phyloP scores from a whole-genome alignment of 2,329 filamentous ascomycete genomes.

The Colletotrichum eleusines region DNA sequence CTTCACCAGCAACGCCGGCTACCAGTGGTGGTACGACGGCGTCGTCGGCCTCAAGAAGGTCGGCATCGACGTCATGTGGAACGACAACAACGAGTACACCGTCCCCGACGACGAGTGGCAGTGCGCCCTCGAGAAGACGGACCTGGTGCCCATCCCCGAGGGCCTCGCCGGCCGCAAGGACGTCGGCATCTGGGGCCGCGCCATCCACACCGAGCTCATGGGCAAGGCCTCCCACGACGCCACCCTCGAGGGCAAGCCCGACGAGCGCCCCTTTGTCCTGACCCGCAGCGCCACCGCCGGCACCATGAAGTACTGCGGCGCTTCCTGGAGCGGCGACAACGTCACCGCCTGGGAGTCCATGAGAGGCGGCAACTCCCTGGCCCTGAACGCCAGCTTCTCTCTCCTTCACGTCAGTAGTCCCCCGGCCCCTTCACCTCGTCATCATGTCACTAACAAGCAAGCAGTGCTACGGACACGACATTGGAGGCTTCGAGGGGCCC shows the following conservation, averaged over 20 bases:
- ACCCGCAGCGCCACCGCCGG: conserved; percentile 78
- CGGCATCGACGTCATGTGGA: conserved; percentile 82
- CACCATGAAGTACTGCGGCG: conserved; percentile 77
- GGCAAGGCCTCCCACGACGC: conserved; percentile 78
- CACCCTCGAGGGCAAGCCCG: conserved; percentile 67
- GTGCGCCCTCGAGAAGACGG: conserved; percentile 63
- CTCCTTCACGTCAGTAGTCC: conserved; percentile 66
- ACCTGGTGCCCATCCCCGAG: conserved; percentile 51
- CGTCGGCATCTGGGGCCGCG: conserved; percentile 77
- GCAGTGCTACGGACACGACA: conserved; percentile 77
- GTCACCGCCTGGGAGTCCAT: conserved; percentile 80
- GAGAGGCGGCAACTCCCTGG: conserved; percentile 77
- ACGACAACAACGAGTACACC: conserved; percentile 83
- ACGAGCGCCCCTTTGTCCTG: conserved; percentile 74
- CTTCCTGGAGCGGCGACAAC: conserved; percentile 81
- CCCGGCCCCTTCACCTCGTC: not conserved
- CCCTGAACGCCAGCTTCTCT: conserved; percentile 75
- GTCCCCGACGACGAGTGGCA: conserved; percentile 75
- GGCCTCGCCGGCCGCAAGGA: conserved; percentile 57
- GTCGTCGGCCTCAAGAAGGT: conserved; percentile 70
- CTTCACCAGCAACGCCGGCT: conserved; percentile 76
- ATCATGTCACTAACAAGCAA: conserved; percentile 3
- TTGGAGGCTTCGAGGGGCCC: conserved; percentile 80
- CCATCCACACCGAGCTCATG: conserved; percentile 77
- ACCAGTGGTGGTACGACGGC: conserved; percentile 79